Evolutionary conservation across 2,329 filamentous ascomycete genomes (phyloP), one percentile per base, ranked within the genome.

Genomic region (Penicillium sumatraense): DNA sequence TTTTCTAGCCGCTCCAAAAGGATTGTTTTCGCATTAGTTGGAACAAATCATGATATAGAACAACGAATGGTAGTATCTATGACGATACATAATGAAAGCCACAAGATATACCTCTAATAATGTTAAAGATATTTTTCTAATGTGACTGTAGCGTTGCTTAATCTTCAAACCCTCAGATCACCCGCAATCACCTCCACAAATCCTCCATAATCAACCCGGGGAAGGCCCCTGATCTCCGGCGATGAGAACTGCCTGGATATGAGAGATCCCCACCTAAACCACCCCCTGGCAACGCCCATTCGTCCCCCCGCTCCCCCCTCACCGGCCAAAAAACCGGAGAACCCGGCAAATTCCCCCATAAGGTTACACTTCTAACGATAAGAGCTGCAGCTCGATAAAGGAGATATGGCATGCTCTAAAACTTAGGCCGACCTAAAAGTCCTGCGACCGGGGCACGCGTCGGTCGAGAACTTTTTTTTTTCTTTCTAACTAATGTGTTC

Each of bases 311-410:
- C 29, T 36, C 11, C 24, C 27, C 49, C 45, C 45, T 53, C 47
- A 27, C 54, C 49, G 52, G 46, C 31, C 36, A 55, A 51, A 38
- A 51, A 29, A 33, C 42, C 52, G 55, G 55, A 20, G 26, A 60
- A 56, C 3, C 33, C 57, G 57, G 57, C 31, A 36, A 55, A 48
- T 44, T 38, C 11, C 31, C 13, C 33, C 23, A 18, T 21, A 60
- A 51, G 18, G 16, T 49, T 51, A 54, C 35, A 41, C 29, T 33
- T 24, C n/a, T 20, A 49, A 41, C 24, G 57, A 59, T 59, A 59
- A 57, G 54, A 56, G 54, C 53, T 59, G 29, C 50, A 51, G 2
- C 23, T 24, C 24, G 42, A 49, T 53, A 50, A 54, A 53, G 27
- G 18, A 45, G 27, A 36, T 10, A 38, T 51, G 42, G 31, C 26